These are phyloP conservation scores for Fusarium devonianum DNA, from an alignment of 2,329 filamentous ascomycete genomes.

Conservation along the genomic window DNA sequence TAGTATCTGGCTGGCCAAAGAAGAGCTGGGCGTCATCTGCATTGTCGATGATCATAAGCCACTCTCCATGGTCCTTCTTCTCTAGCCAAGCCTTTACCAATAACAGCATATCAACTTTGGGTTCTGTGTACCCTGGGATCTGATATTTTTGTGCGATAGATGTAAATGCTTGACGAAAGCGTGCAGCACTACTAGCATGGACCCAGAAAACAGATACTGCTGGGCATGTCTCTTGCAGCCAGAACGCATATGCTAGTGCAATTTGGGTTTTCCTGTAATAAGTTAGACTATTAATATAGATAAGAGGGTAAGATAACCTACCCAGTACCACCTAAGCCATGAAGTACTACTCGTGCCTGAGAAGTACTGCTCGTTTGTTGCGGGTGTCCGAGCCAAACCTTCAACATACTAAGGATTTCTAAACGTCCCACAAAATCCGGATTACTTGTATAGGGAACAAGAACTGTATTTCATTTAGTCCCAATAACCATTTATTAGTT, in stretches of 20 bases:
- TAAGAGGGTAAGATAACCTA: neutral
- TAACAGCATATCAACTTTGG: constrained; percentile 36
- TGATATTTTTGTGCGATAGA: constrained; percentile 43
- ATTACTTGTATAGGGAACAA: constrained; percentile 20
- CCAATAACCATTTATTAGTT: neutral
- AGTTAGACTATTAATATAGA: neutral
- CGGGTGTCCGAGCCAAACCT: no score
- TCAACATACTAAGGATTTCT: neutral
- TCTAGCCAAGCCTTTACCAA: constrained; percentile 45
- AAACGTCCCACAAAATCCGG: constrained; percentile 10
- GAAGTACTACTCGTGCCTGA: no score
- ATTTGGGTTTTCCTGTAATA: constrained; percentile 8
- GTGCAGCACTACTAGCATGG: constrained; percentile 39
- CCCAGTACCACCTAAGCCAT: no score
- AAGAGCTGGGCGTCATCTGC: constrained; percentile 11
- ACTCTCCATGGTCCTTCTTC: neutral
- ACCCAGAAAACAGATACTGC: constrained; percentile 43
- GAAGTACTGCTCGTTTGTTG: no score
- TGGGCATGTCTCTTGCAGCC: constrained; percentile 1
- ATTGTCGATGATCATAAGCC: constrained; percentile 18
- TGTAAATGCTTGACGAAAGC: constrained; percentile 43
- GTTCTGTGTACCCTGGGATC: constrained; percentile 37
- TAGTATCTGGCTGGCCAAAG: no score
- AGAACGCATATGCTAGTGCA: constrained; percentile 32
- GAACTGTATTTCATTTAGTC: constrained; percentile 8